Conservation (phyloP, 2,329 filamentous ascomycete genomes). For the Thielaviopsis populi region DNA sequence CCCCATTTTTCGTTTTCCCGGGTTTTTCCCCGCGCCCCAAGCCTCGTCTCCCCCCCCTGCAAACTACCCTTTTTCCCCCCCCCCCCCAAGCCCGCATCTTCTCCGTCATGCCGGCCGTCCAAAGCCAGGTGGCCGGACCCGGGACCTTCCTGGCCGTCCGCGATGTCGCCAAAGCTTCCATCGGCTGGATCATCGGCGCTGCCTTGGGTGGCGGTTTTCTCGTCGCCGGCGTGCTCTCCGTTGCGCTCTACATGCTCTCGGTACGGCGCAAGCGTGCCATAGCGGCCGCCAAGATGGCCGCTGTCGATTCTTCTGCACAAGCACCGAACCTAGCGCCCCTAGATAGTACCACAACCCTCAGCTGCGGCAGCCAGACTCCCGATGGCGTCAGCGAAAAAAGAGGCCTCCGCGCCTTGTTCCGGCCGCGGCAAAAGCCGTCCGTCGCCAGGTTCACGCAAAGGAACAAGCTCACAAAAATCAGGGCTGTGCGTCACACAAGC, state of each 20-base stretch:
- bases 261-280: conserved; percentile 20
- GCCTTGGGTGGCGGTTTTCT: conserved; percentile 33
- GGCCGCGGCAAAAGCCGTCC: background rate
- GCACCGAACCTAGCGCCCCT: conserved; percentile 1
- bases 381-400: background rate
- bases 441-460: background rate
- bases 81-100: background rate
- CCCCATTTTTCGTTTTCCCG: no score
- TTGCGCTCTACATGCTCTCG: conserved; percentile 30
- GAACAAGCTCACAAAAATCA: background rate
- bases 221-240: conserved; percentile 30
- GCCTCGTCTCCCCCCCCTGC: no score
- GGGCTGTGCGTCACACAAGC: background rate
- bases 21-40: no score
- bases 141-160: background rate
- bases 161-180: background rate
- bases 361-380: background rate
- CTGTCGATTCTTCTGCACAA: background rate
- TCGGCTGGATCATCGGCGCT: conserved; percentile 32
- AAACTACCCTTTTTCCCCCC: background rate
- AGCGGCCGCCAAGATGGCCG: background rate
- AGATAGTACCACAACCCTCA: background rate
- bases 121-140: conserved; percentile 6
- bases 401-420: conserved; percentile 1
- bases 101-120: conserved; percentile 11